Percentiles rank a stretch among this genome's conserved stretches.
Evolutionary conservation across 2,329 filamentous ascomycete genomes (phyloP).

Genomic region (Pochonia chlamydosporia): DNA sequence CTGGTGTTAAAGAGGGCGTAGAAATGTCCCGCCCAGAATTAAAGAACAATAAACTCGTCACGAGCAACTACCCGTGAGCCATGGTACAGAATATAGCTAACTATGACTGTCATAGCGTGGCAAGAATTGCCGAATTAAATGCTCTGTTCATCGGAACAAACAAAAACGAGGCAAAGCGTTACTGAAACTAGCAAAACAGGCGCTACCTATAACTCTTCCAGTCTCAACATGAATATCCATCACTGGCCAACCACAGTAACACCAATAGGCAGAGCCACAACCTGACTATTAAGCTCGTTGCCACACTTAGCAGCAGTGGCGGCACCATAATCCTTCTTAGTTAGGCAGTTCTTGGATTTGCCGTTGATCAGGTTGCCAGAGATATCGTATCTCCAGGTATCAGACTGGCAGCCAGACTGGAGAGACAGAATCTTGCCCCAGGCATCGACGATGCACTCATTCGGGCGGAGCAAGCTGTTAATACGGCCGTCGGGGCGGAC

Average conservation of each 20-base stretch:
- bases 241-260: conserved; percentile 8
- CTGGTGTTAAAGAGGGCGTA: no score
- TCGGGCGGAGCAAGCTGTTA: conserved; percentile 27
- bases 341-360: conserved; percentile 28
- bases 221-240: no score
- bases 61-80: no score
- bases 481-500: conserved; percentile 26
- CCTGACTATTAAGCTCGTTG: conserved; percentile 34
- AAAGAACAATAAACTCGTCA: no score
- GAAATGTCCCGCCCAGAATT: no score
- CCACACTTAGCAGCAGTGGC: conserved; percentile 26
- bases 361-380: conserved; percentile 36
- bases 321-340: conserved; percentile 22
- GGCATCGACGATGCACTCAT: conserved; percentile 25
- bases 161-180: no score
- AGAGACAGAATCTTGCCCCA: conserved; percentile 12
- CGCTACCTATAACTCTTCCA: no score
- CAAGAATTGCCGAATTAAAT: no score
- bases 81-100: no score
- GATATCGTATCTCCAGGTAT: conserved; percentile 37
- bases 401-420: conserved; percentile 15
- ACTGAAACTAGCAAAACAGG: no score
- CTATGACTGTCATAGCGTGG: no score
- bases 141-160: no score
- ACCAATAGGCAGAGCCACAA: conserved; percentile 39